phyloP scores from a whole-genome alignment of 2,329 filamentous ascomycete genomes.

The Coniochaeta ligniaria region DNA sequence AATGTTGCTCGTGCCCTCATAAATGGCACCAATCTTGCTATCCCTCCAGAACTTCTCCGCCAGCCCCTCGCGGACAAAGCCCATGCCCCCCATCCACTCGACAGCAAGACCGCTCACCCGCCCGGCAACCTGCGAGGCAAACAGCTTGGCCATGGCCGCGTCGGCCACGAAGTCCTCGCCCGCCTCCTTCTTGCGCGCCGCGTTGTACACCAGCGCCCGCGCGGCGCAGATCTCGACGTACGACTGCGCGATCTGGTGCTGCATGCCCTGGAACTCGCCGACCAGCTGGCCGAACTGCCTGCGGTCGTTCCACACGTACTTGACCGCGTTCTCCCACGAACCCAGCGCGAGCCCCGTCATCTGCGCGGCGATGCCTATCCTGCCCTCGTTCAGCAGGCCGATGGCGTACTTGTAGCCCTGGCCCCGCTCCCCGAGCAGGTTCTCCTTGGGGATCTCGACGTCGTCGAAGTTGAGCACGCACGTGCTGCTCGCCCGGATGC shows the following conservation, averaged over 20 bases:
- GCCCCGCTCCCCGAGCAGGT: constrained; percentile 80
- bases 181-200: constrained; percentile 94
- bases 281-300: constrained; percentile 92
- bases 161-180: constrained; percentile 93
- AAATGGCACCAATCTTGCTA: constrained; percentile 97
- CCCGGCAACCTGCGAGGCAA: constrained; percentile 85
- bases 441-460: constrained; percentile 80
- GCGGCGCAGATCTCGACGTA: constrained; percentile 92
- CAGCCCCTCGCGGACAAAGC: constrained; percentile 90
- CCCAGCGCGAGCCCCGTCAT: constrained; percentile 97
- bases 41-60: constrained; percentile 98
- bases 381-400: constrained; percentile 84
- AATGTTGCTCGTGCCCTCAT: constrained; percentile 82
- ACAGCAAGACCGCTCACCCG: constrained; percentile 79
- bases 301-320: constrained; percentile 97
- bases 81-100: constrained; percentile 99
- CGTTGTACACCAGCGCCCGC: constrained; percentile 89
- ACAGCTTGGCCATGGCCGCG: constrained; percentile 97
- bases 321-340: constrained; percentile 88
- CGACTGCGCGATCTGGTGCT: constrained; percentile 94
- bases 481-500: constrained; percentile 90
- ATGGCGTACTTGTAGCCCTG: constrained; percentile 99
- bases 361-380: constrained; percentile 95
- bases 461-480: constrained; percentile 98
- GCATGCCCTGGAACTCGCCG: constrained; percentile 98